Evolutionary conservation across 257 asterid species (phyloP), one percentile per base, ranked within the genome.

Genomic region (Solanum piurae): DNA sequence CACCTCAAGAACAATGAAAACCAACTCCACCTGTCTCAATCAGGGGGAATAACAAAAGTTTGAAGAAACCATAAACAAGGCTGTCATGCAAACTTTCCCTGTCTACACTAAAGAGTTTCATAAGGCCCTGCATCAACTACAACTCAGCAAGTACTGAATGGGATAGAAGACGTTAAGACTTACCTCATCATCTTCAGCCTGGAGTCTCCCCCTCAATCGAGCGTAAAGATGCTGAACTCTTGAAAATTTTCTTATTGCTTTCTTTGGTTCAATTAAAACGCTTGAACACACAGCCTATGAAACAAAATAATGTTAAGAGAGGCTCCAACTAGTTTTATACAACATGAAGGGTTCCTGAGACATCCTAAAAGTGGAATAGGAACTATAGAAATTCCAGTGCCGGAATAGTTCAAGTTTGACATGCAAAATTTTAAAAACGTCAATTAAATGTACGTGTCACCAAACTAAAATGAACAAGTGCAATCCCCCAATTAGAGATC

Each of bases 221-320:
- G 98, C 96, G 84, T 97, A 97, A 88, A 97, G 99, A 93, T 97
- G 99, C 87, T 96, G 99, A 83, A 96, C 94, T 74, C 98, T 94
- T 31, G 95, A 89, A 66, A 96, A 98, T 89, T 96, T 97, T 44
- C 98, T 91, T 46, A 97, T 89, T 83, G 94, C 94, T 93, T 97
- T 97, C 93, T 92, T 90, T 62, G 99, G 99, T 85, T 95, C 93
- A 87, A 93, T 90, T 77, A 86, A 37, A 40, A 95, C 93, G 88
- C 90, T 90, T 86, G 95, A 89, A 90, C 99, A 97, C 25, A 94
- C 89, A 49, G 91, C 93, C 99, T 96, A 87, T 88, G 89, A 83
- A 64, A 89, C 42, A 52, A 77, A 79, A 88, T 79, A 55, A 79
- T 23, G 60, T 40, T 40, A 38, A 76, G 60, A 40, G 83, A 76